Evolutionary conservation across 192 early-diverging fungal species (phyloP), one percentile per base, ranked within the genome.

Genomic region (Dissophora globulifera): DNA sequence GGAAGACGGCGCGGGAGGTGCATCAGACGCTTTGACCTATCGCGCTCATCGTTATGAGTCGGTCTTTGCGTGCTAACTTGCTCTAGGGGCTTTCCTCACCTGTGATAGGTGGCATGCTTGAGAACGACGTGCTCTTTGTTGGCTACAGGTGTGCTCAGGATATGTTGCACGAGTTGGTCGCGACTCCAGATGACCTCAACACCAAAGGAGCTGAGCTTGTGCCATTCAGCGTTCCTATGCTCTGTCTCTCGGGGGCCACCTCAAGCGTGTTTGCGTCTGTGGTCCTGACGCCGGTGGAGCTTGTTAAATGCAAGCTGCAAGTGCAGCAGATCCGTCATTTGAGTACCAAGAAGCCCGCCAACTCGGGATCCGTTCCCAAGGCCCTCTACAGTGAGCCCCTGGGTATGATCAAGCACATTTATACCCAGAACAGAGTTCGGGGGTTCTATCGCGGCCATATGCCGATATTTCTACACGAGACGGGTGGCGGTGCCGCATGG

Each of bases 301-400:
- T 99, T 30, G 87, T 99, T 57, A 99, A 99, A 69, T 99, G 97
- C 83, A 92, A 94, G 66, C 81, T 99, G 57, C 97, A 99, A 81
- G 95, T 98, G 0, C 93, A 95, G 60, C 89, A 92, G 43, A 68
- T 67, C 50, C 63, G 79, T n/a, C 62, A 66, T 26, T 55, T 67
- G 38, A 58, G 62, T 63, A 62, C 63, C 64, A 62, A 62, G 63
- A 57, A 66, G 16, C n/a, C 47, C 49, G 71, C 38, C 59, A 41
- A n/a, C 12, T 58, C 52, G 4, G 46, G 57, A 9, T 27, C 38
- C 49, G 41, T 43, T 35, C 56, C 67, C 19, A 59, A 59, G 38
- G 61, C 79, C 17, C 56, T 55, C 17, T 75, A 71, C 50, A 68
- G 57, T 17, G 85, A 86, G 3, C 87, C 87, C 1, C 30, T 87